Evolutionary conservation across 2,329 filamentous ascomycete genomes (phyloP), one percentile per base, ranked within the genome.

Genomic region (Calonectria hongkongensis): DNA sequence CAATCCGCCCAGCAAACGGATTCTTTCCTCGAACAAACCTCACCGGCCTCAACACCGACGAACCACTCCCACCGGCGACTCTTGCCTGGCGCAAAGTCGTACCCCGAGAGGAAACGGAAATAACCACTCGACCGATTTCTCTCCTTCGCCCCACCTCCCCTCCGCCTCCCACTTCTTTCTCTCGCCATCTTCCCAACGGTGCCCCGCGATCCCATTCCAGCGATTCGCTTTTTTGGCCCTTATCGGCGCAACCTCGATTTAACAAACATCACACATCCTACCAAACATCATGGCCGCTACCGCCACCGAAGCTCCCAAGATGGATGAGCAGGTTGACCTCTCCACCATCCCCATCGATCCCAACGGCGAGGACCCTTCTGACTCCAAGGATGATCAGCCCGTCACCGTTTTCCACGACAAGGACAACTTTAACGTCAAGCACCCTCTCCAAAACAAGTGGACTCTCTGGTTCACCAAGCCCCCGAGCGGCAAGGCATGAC

Each of bases 391-490:
- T 66, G 86, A 88, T 76, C 93, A 96, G 83, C 88, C 94, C 65
- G 90, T 98, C 81, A 99, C 97, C 58, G 96, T 99, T 79, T 99
- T 99, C 88, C 96, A 99, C 84, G 95, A 98, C 87, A 94, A 97
- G 80, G 94, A 98, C 78, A 98, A 99, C 90, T 99, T 99, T 91
- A 99, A 98, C 81, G 97, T 99, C 86, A 99, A 98, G 91, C 97
- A 99, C 85, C 96, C 96, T 78, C 91, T 99, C 74, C 96, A 98
- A 91, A 94, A 98, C 89, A 94, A 94, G 84, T 99, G 97, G 97
- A 98, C 97, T 72, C 89, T 99, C 70, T 99, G 97, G 97, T 99
- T 98, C 89, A 98, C 96, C 82, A 98, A 98, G 91, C 96, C 97
- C 67, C 94, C 96, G 51, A 97, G 93, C 84, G 96, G 95, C 88